Percentiles rank a stretch among this genome's conserved stretches.
Conservation (phyloP, 306 rosid genomes). For the Oemleria cerasiformis region DNA sequence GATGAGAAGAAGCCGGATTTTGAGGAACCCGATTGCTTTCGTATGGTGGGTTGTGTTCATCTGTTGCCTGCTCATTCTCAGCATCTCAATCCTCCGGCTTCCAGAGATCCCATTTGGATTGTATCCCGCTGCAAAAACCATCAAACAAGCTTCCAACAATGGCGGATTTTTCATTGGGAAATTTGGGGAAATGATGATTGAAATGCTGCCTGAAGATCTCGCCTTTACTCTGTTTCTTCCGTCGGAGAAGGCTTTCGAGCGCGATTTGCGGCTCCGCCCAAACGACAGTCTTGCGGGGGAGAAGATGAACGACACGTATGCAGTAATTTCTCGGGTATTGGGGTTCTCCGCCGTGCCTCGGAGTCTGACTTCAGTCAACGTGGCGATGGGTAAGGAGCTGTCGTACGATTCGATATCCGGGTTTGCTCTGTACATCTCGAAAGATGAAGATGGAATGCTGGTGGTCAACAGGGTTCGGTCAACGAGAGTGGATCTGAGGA, state of each 20-base stretch:
- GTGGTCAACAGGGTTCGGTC: slow-evolving; percentile 69
- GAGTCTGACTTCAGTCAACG: slow-evolving; percentile 35
- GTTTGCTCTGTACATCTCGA: slow-evolving; percentile 49
- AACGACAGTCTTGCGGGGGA: slow-evolving; percentile 43
- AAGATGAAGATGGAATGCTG: slow-evolving; percentile 58
- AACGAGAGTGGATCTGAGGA: slow-evolving; percentile 50
- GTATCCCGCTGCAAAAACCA: slow-evolving; percentile 28
- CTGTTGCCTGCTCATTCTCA: slow-evolving; percentile 42
- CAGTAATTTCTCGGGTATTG: slow-evolving; percentile 56
- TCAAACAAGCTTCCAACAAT: slow-evolving; percentile 27
- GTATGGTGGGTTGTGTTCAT: slow-evolving; percentile 42
- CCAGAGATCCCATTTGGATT: slow-evolving; percentile 47
- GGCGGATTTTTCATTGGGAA: slow-evolving; percentile 25
- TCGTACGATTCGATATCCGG: slow-evolving; percentile 76
- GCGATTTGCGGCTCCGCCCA: slow-evolving; percentile 48
- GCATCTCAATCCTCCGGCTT: slow-evolving; percentile 49
- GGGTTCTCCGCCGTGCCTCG: slow-evolving; percentile 80
- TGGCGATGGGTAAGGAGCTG: slow-evolving; percentile 42
- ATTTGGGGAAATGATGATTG: slow-evolving; percentile 76
- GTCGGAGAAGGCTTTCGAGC: slow-evolving; percentile 69
- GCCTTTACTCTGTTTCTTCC: slow-evolving; percentile 78
- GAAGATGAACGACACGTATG: slow-evolving; percentile 63
- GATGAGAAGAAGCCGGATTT: slow-evolving; percentile 43
- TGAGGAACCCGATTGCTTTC: slow-evolving; percentile 50
- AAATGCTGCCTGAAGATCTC: slow-evolving; percentile 82